phyloP scores from a whole-genome alignment of 495 filamentous ascomycete genomes.

The Parathielavia appendiculata region DNA sequence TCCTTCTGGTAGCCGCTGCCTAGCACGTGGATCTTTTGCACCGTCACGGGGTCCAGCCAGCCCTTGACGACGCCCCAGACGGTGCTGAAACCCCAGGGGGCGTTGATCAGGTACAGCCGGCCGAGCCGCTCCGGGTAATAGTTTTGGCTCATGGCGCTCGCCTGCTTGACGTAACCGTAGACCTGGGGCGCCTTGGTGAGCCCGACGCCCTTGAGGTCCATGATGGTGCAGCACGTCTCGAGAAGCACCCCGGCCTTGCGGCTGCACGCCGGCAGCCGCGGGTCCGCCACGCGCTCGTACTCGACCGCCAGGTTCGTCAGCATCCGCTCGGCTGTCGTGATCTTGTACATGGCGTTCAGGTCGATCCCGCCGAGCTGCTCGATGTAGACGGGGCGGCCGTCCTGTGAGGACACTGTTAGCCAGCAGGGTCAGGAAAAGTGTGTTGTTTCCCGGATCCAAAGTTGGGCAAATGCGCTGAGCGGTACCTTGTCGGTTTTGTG shows the following conservation, averaged over 20 bases:
- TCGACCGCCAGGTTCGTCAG: conserved; percentile 90
- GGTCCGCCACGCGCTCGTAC: conserved; percentile 93
- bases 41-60: conserved; percentile 94
- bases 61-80: conserved; percentile 81
- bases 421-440: background rate
- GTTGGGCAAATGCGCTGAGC: background rate
- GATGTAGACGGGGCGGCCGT: conserved; percentile 94
- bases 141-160: conserved; percentile 73
- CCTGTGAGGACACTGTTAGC: conserved; percentile 46
- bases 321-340: conserved; percentile 91
- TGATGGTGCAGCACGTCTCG: conserved; percentile 95
- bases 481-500: conserved; percentile 96
- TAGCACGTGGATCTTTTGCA: conserved; percentile 90
- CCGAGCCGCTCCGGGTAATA: conserved; percentile 94
- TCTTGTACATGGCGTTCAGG: conserved; percentile 76
- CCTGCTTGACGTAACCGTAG: conserved; percentile 62
- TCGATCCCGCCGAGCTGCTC: conserved; percentile 94
- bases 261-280: conserved; percentile 89
- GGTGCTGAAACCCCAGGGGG: conserved; percentile 84
- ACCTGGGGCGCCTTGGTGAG: conserved; percentile 73
- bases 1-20: conserved; percentile 76
- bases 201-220: conserved; percentile 93
- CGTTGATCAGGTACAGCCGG: conserved; percentile 93
- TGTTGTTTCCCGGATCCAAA: no score
- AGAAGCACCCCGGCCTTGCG: conserved; percentile 84